Conservation (phyloP, 495 filamentous ascomycete species). For the Melanomma pulvis-pyrius region DNA sequence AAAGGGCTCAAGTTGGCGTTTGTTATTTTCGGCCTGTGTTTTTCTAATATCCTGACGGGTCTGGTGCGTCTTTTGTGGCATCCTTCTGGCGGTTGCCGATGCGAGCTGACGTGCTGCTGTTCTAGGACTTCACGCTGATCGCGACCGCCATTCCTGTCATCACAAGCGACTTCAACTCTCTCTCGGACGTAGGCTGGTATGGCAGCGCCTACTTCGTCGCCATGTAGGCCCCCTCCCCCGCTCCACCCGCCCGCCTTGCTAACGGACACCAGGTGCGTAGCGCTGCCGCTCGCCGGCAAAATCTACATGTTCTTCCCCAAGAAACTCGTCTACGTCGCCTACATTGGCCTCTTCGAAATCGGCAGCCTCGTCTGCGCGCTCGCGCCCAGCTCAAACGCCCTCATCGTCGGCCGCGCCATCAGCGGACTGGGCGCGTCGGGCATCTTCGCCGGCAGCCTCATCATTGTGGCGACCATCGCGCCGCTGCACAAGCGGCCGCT, state of each 20-base stretch:
- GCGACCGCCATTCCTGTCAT: conserved; percentile 56
- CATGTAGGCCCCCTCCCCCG: neutral
- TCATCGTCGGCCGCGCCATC: conserved; percentile 83
- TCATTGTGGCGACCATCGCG: conserved; percentile 78
- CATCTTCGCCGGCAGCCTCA: conserved; percentile 78
- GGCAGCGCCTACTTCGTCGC: conserved; percentile 60
- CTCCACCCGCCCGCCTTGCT: neutral
- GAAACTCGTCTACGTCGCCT: conserved; percentile 67
- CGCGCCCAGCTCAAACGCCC: conserved; percentile 69
- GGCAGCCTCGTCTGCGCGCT: conserved; percentile 80
- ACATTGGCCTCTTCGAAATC: conserved; percentile 79
- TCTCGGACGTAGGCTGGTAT: conserved; percentile 57
- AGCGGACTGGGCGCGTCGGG: conserved; percentile 82
- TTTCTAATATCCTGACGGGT: neutral
- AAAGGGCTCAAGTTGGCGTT: neutral
- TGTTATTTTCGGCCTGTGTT: neutral
- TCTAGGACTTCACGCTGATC: conserved; percentile 37
- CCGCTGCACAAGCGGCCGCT: conserved; percentile 70
- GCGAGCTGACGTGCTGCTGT: too few relatives aligned
- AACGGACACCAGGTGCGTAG: conserved; percentile 55
- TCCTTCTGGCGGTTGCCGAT: too few relatives aligned
- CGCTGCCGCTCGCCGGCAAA: conserved; percentile 74
- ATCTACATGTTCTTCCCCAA: conserved; percentile 77
- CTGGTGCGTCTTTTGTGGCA: neutral
- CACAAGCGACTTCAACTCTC: conserved; percentile 53